Base-by-base conservation (phyloP, 768 basidiomycete genomes). In the Boletus sensibilis region DNA sequence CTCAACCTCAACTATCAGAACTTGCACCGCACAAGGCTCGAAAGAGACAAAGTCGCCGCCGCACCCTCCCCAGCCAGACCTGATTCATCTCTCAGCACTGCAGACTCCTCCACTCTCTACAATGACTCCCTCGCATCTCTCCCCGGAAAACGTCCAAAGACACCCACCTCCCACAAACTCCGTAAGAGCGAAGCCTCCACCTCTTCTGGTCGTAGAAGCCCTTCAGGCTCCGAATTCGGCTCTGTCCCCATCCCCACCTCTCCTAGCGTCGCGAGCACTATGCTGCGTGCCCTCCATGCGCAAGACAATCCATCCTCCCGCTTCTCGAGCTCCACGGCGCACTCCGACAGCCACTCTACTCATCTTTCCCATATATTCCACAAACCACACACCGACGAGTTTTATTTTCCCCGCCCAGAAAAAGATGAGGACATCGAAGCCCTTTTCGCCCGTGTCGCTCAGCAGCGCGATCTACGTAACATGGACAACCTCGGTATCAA, bases 371-470 rank as follows among this genome's bases (percentile, higher is more conserved):
- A 82, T 61, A 75, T 82, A 29, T 83, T 86, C 57, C 79, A 83
- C 59, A 79, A 81, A 64, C 78, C 79, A 42, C 74, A 76, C 57
- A 65, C 69, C 7, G 82, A 83, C 20, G 82, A 82, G 43, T 95
- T 94, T 67, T 57, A 78, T 53, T 92, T 94, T 55, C 84, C 88
- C 8, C 82, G 90, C 13, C 96, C 96, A 3, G 79, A 83, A 10
- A 82, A 78, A 25, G 86, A 91, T 56, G 81, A 83, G 43, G 88
- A 93, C 52, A 87, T 98, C 25, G 87, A 95, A 68, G 76, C 72
- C 5, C 75, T 94, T 47, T 98, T 97, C 69, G 82, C 90, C 59
- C 82, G 85, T 52, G 82, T 97, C 52, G 82, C 84, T 64, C 81
- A 82, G 40, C 85, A 82, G 27, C 83, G 92, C 41, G 88, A 83